Conservation (phyloP, 108 stramenopile species). For the Conticribra guillardii region DNA sequence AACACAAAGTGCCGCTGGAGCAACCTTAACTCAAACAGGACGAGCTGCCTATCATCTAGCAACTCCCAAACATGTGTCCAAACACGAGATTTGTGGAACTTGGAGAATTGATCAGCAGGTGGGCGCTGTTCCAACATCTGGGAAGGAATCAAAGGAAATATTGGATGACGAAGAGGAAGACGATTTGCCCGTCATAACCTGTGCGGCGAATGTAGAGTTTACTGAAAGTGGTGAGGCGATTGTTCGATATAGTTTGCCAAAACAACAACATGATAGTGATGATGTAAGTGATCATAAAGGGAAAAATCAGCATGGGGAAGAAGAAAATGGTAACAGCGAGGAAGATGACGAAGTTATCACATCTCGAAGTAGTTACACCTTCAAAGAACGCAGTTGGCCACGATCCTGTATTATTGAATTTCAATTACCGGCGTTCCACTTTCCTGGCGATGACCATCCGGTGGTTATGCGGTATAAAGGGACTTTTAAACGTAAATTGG, state of each 20-base stretch:
- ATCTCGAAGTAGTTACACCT: background rate
- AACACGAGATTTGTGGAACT: background rate
- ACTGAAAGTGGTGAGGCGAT: background rate
- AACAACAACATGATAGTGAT: background rate
- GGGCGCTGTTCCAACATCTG: background rate
- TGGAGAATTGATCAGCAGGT: background rate
- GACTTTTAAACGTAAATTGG: background rate
- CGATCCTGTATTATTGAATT: background rate
- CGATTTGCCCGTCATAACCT: background rate
- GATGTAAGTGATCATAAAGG: background rate
- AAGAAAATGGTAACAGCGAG: background rate
- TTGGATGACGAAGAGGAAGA: background rate
- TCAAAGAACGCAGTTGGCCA: background rate
- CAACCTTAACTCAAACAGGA: background rate
- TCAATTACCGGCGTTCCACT: background rate
- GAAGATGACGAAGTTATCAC: background rate
- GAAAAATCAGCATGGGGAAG: background rate
- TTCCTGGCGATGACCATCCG: background rate
- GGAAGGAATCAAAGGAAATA: too few species aligned
- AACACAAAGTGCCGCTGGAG: background rate
- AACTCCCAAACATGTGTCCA: background rate
- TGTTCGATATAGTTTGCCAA: background rate
- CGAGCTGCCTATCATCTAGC: background rate
- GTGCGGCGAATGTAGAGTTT: background rate
- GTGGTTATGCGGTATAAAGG: background rate